phyloP scores from a whole-genome alignment of 1,284 basidiomycete species.

The Sparassis latifolia region DNA sequence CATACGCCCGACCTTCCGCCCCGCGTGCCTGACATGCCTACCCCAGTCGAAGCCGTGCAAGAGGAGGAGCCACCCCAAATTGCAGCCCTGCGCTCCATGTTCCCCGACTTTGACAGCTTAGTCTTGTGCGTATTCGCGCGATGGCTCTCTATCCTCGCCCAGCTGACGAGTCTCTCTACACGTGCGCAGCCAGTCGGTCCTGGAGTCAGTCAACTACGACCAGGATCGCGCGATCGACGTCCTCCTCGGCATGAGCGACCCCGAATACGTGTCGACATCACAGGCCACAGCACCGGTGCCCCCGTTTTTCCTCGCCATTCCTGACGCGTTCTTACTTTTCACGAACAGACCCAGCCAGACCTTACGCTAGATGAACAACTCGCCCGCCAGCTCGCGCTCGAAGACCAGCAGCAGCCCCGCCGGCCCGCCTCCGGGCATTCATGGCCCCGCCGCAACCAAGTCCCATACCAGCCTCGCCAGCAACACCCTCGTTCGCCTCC shows the following conservation, averaged over 20 bases:
- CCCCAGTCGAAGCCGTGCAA: not conserved
- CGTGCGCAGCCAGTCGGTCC: slow-evolving; percentile 48
- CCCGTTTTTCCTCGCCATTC: not conserved
- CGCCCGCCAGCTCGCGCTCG: slow-evolving; percentile 59
- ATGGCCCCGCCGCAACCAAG: slow-evolving; percentile 19
- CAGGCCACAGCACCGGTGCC: slow-evolving; percentile 18
- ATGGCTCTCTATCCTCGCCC: not conserved
- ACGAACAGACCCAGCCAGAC: slow-evolving; percentile 6
- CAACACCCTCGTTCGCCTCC: slow-evolving; percentile 6
- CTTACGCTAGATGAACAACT: slow-evolving; percentile 67
- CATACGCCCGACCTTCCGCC: no score
- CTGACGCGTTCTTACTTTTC: not conserved
- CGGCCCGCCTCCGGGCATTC: slow-evolving; percentile 19
- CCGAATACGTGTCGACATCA: slow-evolving; percentile 45
- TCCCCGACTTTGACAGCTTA: slow-evolving; percentile 70
- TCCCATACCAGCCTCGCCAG: slow-evolving; percentile 18
- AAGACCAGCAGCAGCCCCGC: slow-evolving; percentile 46
- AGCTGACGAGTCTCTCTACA: slow-evolving; percentile 7
- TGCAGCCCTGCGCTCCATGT: slow-evolving; percentile 58
- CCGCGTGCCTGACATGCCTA: no score
- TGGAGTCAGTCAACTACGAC: slow-evolving; percentile 59
- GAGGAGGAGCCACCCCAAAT: slow-evolving; percentile 34
- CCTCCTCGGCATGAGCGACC: slow-evolving; percentile 77
- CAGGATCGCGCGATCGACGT: slow-evolving; percentile 68
- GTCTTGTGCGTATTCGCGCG: slow-evolving; percentile 44